These are phyloP conservation scores for Gonium pectorale DNA, from an alignment of 139 green algal species.

Conservation along the genomic window DNA sequence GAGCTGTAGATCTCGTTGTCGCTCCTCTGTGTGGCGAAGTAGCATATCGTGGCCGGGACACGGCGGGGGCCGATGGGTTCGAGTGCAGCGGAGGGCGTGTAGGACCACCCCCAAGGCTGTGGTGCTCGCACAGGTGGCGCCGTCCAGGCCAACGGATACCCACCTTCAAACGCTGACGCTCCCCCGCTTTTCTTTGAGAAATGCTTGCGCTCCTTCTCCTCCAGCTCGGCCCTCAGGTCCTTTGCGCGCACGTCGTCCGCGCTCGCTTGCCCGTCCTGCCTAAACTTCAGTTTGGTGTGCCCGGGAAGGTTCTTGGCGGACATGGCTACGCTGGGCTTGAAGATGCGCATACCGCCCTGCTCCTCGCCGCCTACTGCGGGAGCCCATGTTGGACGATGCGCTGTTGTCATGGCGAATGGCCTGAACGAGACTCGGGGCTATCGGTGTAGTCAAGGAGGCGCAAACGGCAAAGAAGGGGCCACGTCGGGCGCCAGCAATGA, in stretches of 20 bases:
- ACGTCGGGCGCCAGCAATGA: too few relatives aligned
- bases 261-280: conserved; percentile 76
- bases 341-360: conserved; percentile 86
- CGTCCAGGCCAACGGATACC: too few relatives aligned
- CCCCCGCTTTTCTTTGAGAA: conserved; percentile 65
- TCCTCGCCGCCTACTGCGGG: conserved; percentile 89
- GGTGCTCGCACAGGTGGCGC: too few relatives aligned
- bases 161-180: conserved; percentile 80
- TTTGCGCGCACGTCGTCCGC: conserved; percentile 58
- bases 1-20: conserved; percentile 82
- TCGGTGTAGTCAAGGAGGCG: too few relatives aligned
- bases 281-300: conserved; percentile 89
- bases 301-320: conserved; percentile 79
- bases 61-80: too few relatives aligned
- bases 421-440: too few relatives aligned
- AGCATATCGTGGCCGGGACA: too few relatives aligned
- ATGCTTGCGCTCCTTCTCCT: conserved; percentile 87
- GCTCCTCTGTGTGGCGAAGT: conserved; percentile 77
- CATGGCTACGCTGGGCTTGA: conserved; percentile 69
- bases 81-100: too few relatives aligned
- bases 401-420: conserved; percentile 88
- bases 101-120: too few relatives aligned
- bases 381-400: conserved; percentile 90
- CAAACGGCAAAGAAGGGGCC: too few relatives aligned
- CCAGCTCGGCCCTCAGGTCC: conserved; percentile 80